Evolutionary conservation across 148 eudicot genomes (phyloP).

Genomic region (Cornus controversa): DNA sequence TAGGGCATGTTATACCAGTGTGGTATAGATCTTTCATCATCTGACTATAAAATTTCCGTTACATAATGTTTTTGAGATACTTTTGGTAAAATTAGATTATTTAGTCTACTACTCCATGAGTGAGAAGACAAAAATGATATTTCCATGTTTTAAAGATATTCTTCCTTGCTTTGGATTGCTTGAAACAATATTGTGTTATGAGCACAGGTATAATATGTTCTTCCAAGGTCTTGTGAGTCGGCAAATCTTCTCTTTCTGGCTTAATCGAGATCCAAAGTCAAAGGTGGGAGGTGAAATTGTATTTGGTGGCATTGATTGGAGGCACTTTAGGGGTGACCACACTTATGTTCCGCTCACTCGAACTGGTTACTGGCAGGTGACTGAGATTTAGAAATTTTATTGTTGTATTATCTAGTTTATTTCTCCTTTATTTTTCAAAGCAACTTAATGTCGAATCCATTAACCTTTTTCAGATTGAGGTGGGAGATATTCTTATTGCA

Average conservation of each 20-base stretch:
- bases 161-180: not conserved
- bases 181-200: not conserved
- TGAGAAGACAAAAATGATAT: not conserved
- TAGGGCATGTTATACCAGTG: slow-evolving; percentile 41
- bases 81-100: not conserved
- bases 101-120: not conserved
- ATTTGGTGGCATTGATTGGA: slow-evolving; percentile 54
- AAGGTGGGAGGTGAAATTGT: slow-evolving; percentile 59
- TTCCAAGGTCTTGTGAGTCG: slow-evolving; percentile 43
- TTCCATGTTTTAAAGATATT: not conserved
- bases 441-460: not conserved
- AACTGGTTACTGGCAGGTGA: slow-evolving; percentile 68
- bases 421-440: not conserved
- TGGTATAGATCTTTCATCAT: slow-evolving; percentile 37
- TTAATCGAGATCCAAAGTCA: slow-evolving; percentile 41
- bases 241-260: slow-evolving; percentile 59
- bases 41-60: not conserved
- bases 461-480: slow-evolving; percentile 34
- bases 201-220: slow-evolving; percentile 53
- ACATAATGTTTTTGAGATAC: not conserved
- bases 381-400: not conserved
- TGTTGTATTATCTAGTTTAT: not conserved
- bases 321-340: slow-evolving; percentile 50
- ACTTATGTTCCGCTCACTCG: slow-evolving; percentile 46
- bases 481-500: slow-evolving; percentile 40